Percentiles rank a stretch among this genome's conserved stretches.
phyloP scores from a whole-genome alignment of 192 early-diverging fungal species.

The Coemansia nantahalensis region DNA sequence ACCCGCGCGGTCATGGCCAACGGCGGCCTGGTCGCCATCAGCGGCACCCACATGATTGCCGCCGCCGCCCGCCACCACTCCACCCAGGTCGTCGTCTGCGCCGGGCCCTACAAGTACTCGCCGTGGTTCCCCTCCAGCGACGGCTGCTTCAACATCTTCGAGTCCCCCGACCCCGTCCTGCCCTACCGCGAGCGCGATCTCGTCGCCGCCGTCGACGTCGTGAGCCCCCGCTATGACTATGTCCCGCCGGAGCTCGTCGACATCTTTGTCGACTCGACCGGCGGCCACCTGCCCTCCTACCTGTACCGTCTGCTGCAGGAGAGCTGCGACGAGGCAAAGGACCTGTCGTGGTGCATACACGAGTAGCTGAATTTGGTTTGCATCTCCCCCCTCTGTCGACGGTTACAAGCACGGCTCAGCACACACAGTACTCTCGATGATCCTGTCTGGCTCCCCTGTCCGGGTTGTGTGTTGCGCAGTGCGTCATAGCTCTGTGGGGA shows the following conservation, averaged over 20 bases:
- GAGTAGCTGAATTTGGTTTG: no score
- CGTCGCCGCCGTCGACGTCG: slow-evolving; percentile 73
- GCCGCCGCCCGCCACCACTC: slow-evolving; percentile 90
- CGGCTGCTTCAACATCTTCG: slow-evolving; percentile 74
- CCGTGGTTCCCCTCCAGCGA: slow-evolving; percentile 86
- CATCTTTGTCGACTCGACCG: slow-evolving; percentile 88
- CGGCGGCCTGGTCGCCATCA: slow-evolving; percentile 83
- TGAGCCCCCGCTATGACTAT: slow-evolving; percentile 91
- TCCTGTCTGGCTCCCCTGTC: no score
- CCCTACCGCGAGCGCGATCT: slow-evolving; percentile 79
- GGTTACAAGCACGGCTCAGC: no score
- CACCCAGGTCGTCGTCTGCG: slow-evolving; percentile 89
- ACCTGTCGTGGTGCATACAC: slow-evolving; percentile 42
- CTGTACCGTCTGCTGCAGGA: slow-evolving; percentile 75
- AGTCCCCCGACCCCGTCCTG: slow-evolving; percentile 78
- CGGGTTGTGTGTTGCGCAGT: no score
- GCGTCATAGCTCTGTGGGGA: no score
- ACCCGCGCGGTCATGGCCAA: slow-evolving; percentile 92
- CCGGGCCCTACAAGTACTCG: slow-evolving; percentile 86
- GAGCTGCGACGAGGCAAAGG: slow-evolving; percentile 50
- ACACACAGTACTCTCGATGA: no score
- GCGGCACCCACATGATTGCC: slow-evolving; percentile 79
- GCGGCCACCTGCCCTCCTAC: slow-evolving; percentile 74
- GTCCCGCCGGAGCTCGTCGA: slow-evolving; percentile 87
- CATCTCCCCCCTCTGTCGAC: no score